Evolutionary conservation across 768 basidiomycete species (phyloP), one percentile per base, ranked within the genome.

Genomic region (Leucogyrophana mollusca): DNA sequence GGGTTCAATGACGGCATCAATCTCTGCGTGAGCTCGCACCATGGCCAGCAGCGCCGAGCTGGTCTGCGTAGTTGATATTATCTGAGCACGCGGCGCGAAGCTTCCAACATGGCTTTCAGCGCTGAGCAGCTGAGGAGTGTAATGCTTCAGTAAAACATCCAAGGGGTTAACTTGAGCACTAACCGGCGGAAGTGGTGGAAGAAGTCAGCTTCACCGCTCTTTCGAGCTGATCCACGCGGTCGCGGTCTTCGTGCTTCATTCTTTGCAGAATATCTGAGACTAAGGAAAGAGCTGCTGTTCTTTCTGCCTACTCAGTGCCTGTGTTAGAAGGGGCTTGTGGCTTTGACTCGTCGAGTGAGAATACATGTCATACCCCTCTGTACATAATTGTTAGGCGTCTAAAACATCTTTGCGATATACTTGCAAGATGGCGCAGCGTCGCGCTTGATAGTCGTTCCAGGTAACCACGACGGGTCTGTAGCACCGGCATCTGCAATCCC

Each of bases 391-490:
- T 55, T 55, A 4, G 56, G 56, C 10, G 3, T 36, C 20, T 58
- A 53, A 2, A 52, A 38, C 53, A 47, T 44, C 38, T 35, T 45
- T 33, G 20, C 21, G 9, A 50, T 40, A 34, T 9, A 40, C 34
- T 58, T 43, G 3, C 38, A 47, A 3, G 53, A 36, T 8, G 10
- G 13, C 43, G 24, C 51, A 10, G 56, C 53, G 23, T 47, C 47
- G 18, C 20, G 47, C 27, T 58, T 47, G 13, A 58, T 42, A 16
- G 43, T 34, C n/a, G 52, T 43, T 10, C 53, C 50, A 9, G 60
- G 60, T 4, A 62, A 34, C 59, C 58, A 65, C 6, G 61, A 54
- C 1, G 65, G 65, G 62, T 62, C 43, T 20, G 22, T 49, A 9
- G 47, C 45, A 20, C 51, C 53, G 14, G n/a, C 46, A 36, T 57